A percentile compares a stretch with the other conserved stretches of the same genome.
phyloP scores from a whole-genome alignment of 2,329 filamentous ascomycete genomes.

The Scedosporium dehoogii region DNA sequence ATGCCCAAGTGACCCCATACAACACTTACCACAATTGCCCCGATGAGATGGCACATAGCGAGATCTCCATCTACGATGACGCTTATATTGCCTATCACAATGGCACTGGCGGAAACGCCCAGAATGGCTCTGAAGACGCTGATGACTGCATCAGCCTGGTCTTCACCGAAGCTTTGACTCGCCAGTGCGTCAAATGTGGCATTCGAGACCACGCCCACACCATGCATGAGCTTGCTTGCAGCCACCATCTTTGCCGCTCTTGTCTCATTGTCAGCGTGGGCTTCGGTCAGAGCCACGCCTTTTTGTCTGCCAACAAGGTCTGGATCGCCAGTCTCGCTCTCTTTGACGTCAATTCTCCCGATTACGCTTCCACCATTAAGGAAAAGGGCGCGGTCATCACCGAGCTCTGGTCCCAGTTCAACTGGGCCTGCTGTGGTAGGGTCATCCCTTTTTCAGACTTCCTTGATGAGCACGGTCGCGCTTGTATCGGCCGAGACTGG shows the following conservation, averaged over 20 bases:
- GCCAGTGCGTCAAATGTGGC: not conserved
- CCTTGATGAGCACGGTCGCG: not conserved
- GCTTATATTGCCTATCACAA: no score
- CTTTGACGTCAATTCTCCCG: not conserved
- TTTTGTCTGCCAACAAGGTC: not conserved
- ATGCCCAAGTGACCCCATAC: not conserved
- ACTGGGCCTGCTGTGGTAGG: not conserved
- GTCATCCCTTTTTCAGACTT: not conserved
- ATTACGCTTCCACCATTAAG: not conserved
- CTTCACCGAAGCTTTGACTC: not conserved
- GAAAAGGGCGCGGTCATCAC: not conserved
- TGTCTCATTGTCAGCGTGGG: not conserved
- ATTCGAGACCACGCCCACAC: not conserved
- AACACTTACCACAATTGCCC: not conserved
- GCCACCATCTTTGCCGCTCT: not conserved
- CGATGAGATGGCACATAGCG: not conserved
- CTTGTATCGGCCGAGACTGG: not conserved
- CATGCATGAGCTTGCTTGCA: not conserved
- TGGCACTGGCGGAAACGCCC: no score
- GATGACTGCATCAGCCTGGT: not conserved
- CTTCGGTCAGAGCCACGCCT: not conserved
- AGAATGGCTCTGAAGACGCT: not conserved
- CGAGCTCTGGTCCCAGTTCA: not conserved
- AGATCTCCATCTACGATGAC: not conserved
- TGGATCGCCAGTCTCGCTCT: not conserved